Evolutionary conservation across 2,329 filamentous ascomycete genomes (phyloP).

Genomic region (Ascochyta viciae-villosae): DNA sequence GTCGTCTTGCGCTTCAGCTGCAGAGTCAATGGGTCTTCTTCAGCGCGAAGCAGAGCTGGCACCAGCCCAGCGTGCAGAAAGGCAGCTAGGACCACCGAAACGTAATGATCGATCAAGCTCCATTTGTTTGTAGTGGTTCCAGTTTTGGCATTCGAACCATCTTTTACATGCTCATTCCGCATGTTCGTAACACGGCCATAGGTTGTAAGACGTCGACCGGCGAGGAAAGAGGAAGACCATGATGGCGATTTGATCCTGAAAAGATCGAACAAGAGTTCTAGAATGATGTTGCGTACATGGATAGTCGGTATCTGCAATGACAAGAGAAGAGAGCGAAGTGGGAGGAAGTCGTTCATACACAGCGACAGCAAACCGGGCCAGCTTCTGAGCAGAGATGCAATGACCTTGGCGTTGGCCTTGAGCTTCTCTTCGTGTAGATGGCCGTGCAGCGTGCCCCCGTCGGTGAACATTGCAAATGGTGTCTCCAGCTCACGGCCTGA

Average conservation of each 20-base stretch:
- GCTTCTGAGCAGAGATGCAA: constrained; percentile 86
- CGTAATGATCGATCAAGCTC: constrained; percentile 93
- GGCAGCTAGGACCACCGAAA: constrained; percentile 82
- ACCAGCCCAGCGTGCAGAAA: constrained; percentile 81
- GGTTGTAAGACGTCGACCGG: constrained; percentile 89
- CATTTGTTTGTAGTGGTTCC: constrained; percentile 68
- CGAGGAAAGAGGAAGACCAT: constrained; percentile 95
- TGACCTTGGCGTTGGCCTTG: constrained; percentile 90
- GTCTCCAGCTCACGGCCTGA: constrained; percentile 90
- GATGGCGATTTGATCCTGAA: constrained; percentile 90
- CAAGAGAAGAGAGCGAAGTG: constrained; percentile 79
- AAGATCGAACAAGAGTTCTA: constrained; percentile 85
- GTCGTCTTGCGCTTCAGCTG: constrained; percentile 87
- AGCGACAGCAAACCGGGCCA: constrained; percentile 93
- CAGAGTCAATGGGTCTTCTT: constrained; percentile 71
- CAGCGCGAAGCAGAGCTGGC: constrained; percentile 63
- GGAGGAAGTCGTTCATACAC: constrained; percentile 85
- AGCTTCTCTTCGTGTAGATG: constrained; percentile 67
- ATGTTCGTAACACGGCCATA: constrained; percentile 93
- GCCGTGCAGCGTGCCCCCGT: constrained; percentile 66
- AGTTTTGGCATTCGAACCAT: constrained; percentile 66
- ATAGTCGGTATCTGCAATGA: constrained; percentile 66
- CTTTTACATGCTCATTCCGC: constrained; percentile 65
- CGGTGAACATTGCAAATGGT: constrained; percentile 88
- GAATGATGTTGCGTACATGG: constrained; percentile 73